Percentiles rank a stretch among this genome's conserved stretches.
phyloP scores from a whole-genome alignment of 2,329 filamentous ascomycete species.

The Pseudogymnoascus pannorum region DNA sequence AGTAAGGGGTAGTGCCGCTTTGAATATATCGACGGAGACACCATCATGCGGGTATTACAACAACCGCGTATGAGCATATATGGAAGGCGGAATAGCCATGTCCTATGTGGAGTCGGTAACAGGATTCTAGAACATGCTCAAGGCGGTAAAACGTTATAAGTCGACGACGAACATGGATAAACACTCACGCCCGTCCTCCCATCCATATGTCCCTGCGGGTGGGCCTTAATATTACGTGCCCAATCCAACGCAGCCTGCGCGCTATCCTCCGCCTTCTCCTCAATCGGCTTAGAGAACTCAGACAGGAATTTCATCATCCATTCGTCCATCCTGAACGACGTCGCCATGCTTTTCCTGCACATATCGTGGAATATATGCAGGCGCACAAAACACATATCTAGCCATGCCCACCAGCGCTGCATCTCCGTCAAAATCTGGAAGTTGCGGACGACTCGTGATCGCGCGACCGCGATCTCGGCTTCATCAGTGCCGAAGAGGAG shows the following conservation, averaged over 20 bases:
- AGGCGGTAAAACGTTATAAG: not conserved
- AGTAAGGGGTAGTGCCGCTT: not conserved
- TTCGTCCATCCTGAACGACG: constrained; percentile 34
- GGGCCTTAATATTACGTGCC: not conserved
- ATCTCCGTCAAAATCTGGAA: constrained; percentile 38
- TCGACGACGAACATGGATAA: not conserved
- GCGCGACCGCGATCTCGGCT: constrained; percentile 30
- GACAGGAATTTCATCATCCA: constrained; percentile 36
- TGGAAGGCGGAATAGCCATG: not conserved
- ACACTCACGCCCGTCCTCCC: not conserved
- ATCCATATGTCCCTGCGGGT: not conserved
- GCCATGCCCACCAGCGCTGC: constrained; percentile 35
- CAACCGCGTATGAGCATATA: not conserved
- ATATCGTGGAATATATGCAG: constrained; percentile 37
- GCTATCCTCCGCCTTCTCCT: constrained; percentile 18
- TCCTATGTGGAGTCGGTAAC: not conserved
- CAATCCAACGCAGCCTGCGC: not conserved
- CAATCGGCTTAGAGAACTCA: constrained; percentile 28
- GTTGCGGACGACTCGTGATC: constrained; percentile 35
- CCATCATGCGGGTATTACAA: not conserved
- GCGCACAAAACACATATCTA: constrained; percentile 33
- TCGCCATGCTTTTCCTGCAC: constrained; percentile 32
- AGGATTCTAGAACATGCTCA: not conserved
- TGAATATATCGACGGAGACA: not conserved
- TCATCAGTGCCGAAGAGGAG: constrained; percentile 36